Evolutionary conservation across 179 eudicot species (phyloP).

Genomic region (Amaranthus tricolor): DNA sequence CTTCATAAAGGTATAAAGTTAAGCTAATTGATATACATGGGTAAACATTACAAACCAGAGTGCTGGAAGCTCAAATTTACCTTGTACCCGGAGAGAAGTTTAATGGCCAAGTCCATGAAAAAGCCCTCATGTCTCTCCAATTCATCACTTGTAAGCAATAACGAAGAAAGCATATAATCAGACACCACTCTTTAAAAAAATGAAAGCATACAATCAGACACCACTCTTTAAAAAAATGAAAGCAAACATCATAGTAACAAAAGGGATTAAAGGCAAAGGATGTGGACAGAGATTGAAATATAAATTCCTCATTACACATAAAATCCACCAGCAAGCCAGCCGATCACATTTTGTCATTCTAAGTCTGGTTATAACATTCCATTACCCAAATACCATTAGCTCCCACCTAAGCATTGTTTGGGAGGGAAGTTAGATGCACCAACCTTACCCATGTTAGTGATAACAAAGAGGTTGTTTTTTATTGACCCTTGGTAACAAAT

Average conservation of each 20-base stretch:
- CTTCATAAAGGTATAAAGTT: no score
- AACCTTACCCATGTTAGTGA: no score
- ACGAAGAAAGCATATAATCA: slow-evolving; percentile 3
- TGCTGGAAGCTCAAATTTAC: slow-evolving; percentile 31
- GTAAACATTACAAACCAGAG: neutral
- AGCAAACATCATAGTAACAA: neutral
- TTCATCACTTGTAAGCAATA: slow-evolving; percentile 57
- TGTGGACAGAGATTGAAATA: neutral
- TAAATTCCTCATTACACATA: neutral
- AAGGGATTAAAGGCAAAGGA: neutral
- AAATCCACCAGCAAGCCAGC: neutral
- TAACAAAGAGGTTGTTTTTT: no score
- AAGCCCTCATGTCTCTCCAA: slow-evolving; percentile 78
- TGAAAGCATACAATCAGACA: neutral
- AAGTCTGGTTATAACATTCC: neutral
- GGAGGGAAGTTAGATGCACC: no score
- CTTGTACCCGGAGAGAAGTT: slow-evolving; percentile 83
- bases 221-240: neutral
- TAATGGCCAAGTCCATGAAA: slow-evolving; percentile 60
- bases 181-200: neutral
- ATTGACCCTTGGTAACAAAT: no score
- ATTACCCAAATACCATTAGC: no score
- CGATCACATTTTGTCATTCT: slow-evolving; percentile 1
- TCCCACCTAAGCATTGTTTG: no score
- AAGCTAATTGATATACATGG: neutral